phyloP scores from a whole-genome alignment of 2,329 filamentous ascomycete species.

The Calonectria fujianensis region DNA sequence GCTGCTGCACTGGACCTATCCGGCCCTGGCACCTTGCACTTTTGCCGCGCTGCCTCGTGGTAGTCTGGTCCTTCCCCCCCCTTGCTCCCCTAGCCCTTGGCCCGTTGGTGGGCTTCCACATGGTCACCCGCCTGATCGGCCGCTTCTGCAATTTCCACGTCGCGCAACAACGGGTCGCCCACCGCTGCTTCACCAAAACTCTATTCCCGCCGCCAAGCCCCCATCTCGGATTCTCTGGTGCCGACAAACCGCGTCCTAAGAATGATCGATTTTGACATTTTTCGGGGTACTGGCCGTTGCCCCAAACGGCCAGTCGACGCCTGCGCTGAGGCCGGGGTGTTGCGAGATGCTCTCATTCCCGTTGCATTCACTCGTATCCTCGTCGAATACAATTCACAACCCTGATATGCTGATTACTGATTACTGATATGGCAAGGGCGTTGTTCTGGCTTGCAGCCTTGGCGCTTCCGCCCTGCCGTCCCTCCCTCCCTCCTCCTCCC shows the following conservation, averaged over 20 bases:
- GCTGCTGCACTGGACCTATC: background rate
- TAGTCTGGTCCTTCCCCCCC: background rate
- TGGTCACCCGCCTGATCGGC: conserved; percentile 49
- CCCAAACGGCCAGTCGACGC: conserved; percentile 10
- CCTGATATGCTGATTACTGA: background rate
- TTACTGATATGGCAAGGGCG: background rate
- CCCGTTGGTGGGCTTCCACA: conserved; percentile 45
- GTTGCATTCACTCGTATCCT: background rate
- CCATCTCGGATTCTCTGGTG: conserved; percentile 29
- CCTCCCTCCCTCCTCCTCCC: conserved; percentile 5
- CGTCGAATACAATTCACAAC: background rate
- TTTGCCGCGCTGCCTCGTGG: conserved; percentile 24
- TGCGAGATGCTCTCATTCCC: background rate
- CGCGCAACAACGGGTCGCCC: conserved; percentile 41
- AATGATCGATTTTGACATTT: conserved; percentile 22
- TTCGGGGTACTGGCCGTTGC: conserved; percentile 17
- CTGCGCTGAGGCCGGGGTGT: conserved; percentile 6
- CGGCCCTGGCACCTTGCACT: conserved; percentile 5
- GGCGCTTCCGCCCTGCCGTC: conserved; percentile 14
- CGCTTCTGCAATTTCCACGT: conserved; percentile 53
- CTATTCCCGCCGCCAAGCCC: conserved; percentile 47
- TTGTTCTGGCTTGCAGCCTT: background rate
- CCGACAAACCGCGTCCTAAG: conserved; percentile 22
- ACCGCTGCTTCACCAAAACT: conserved; percentile 56
- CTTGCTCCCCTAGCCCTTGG: conserved; percentile 18